These are phyloP conservation scores for Paramecium sexaurelia DNA, from an alignment of 73 alveolate genomes.

Conservation along the genomic window DNA sequence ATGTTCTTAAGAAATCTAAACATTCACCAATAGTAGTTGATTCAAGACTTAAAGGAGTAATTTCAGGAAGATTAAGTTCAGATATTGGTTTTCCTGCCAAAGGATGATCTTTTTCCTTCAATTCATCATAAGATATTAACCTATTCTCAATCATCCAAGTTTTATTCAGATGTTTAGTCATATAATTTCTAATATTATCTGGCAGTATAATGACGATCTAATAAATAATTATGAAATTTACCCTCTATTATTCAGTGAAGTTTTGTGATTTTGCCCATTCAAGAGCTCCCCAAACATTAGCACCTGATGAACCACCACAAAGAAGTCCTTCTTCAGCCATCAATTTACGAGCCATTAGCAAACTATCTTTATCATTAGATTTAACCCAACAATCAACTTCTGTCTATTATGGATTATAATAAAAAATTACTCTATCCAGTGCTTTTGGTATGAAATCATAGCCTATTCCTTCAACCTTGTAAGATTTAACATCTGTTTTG, in stretches of 20 bases:
- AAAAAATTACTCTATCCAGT: neutral
- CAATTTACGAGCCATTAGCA: slow-evolving; percentile 81
- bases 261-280: slow-evolving; percentile 68
- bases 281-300: slow-evolving; percentile 82
- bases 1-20: neutral
- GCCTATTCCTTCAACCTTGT: slow-evolving; percentile 90
- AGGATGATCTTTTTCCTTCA: neutral
- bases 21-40: neutral
- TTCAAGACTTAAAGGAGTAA: neutral
- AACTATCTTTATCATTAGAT: slow-evolving; percentile 77
- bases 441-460: slow-evolving; percentile 86
- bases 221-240: neutral
- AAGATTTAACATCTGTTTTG: slow-evolving; percentile 50
- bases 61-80: neutral
- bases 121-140: slow-evolving; percentile 64
- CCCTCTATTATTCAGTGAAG: slow-evolving; percentile 77
- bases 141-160: slow-evolving; percentile 91
- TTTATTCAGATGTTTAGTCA: slow-evolving; percentile 83
- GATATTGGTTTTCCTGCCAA: neutral
- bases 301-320: slow-evolving; percentile 87
- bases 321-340: slow-evolving; percentile 84
- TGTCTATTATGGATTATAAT: neutral
- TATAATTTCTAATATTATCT: slow-evolving; percentile 85
- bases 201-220: slow-evolving; percentile 74
- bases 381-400: slow-evolving; percentile 79